phyloP scores from a whole-genome alignment of 495 filamentous ascomycete species.

The Hypoxylon cercidicola region DNA sequence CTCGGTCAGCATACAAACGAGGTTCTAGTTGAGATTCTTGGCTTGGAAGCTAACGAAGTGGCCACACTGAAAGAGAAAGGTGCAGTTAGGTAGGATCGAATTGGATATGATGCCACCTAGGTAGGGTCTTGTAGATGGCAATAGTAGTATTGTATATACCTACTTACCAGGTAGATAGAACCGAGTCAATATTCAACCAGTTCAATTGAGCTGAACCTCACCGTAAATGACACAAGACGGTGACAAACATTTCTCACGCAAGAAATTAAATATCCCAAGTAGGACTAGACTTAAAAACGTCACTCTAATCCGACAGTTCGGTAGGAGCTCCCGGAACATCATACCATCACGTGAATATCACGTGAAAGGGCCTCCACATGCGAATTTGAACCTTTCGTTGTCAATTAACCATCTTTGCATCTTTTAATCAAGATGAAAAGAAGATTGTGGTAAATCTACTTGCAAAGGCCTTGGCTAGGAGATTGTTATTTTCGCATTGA shows the following conservation, averaged over 20 bases:
- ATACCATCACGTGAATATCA: slow-evolving; percentile 43
- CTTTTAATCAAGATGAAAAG: slow-evolving; percentile 2
- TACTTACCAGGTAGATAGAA: neutral
- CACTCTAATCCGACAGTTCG: neutral
- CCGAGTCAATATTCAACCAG: neutral
- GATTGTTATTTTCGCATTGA: too few species aligned
- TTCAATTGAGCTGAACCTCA: too few species aligned
- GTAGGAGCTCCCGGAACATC: slow-evolving; percentile 10
- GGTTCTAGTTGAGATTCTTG: slow-evolving; percentile 74
- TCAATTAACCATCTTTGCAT: slow-evolving; percentile 21
- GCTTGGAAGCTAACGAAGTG: slow-evolving; percentile 71
- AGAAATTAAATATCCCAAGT: neutral
- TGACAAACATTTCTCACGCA: too few species aligned
- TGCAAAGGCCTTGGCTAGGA: neutral
- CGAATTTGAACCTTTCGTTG: slow-evolving; percentile 31
- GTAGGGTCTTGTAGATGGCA: neutral
- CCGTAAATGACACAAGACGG: too few species aligned
- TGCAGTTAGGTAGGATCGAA: slow-evolving; percentile 69
- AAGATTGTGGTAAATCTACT: slow-evolving; percentile 10
- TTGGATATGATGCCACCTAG: neutral
- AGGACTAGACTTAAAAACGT: neutral
- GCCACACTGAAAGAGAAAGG: slow-evolving; percentile 71
- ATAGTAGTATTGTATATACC: neutral
- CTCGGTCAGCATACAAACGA: slow-evolving; percentile 94
- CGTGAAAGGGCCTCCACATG: slow-evolving; percentile 39